Conservation (phyloP, 768 basidiomycete species). For the Tylopilus felleus region DNA sequence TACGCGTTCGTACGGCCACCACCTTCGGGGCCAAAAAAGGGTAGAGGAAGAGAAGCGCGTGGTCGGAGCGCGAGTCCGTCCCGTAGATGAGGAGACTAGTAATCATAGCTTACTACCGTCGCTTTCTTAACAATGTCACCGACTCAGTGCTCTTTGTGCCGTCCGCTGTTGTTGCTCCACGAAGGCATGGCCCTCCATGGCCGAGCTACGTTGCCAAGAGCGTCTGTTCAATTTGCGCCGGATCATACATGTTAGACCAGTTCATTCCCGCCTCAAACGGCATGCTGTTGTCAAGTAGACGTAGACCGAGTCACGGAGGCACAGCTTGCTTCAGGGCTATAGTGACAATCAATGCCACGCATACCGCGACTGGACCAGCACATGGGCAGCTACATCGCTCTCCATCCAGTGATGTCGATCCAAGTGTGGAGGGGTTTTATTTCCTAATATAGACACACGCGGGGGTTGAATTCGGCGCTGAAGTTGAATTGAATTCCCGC, state of each 20-base stretch:
- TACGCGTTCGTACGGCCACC: slow-evolving; percentile 89
- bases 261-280: slow-evolving; percentile 12
- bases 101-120: not conserved
- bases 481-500: slow-evolving; percentile 19
- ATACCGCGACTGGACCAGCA: not conserved
- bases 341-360: not conserved
- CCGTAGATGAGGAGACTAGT: slow-evolving; percentile 41
- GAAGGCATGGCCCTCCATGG: not conserved
- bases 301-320: not conserved
- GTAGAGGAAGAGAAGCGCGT: slow-evolving; percentile 57
- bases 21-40: slow-evolving; percentile 77
- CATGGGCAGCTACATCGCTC: not conserved
- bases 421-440: slow-evolving; percentile 8
- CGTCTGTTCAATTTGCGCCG: not conserved
- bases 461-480: slow-evolving; percentile 4
- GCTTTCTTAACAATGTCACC: not conserved
- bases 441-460: not conserved
- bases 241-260: not conserved
- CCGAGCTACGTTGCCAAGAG: slow-evolving; percentile 1
- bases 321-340: not conserved
- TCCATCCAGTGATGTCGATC: too few species aligned
- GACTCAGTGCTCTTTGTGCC: not conserved
- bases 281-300: slow-evolving; percentile 8
- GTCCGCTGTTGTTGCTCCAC: slow-evolving; percentile 1
- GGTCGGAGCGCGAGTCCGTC: slow-evolving; percentile 80